A percentile compares a stretch with the other conserved stretches of the same genome.
Conservation (phyloP, 768 basidiomycete genomes). For the Guyanaporus albipodus region DNA sequence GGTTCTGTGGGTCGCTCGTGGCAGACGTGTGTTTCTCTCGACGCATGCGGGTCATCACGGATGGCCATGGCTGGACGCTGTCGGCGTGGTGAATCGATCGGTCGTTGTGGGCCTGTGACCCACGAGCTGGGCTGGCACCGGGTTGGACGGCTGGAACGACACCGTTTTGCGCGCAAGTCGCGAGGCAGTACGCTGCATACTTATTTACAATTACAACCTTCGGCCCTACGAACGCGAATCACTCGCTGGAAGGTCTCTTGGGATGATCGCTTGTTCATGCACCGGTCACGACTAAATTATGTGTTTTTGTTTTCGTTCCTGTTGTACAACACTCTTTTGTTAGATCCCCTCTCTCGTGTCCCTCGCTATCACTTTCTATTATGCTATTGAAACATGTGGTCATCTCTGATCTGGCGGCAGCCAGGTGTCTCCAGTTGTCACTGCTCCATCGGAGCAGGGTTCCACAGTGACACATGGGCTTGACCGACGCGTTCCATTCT, state of each 20-base stretch:
- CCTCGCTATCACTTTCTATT: not conserved
- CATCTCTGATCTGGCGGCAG: no score
- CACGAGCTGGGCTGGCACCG: conserved; percentile 3
- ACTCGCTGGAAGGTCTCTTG: not conserved
- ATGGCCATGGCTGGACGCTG: conserved; percentile 14
- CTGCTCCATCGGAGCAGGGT: no score
- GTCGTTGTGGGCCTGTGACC: conserved; percentile 3
- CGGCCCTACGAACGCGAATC: not conserved
- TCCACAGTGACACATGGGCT: no score
- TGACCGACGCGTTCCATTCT: no score
- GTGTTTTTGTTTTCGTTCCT: conserved; percentile 6
- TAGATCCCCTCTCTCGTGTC: not conserved
- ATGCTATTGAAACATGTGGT: no score
- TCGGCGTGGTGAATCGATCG: not conserved
- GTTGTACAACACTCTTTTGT: conserved; percentile 12
- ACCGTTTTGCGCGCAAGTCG: conserved; percentile 10
- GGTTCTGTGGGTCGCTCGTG: no score
- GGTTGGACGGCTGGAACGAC: not conserved
- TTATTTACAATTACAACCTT: no score
- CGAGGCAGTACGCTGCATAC: not conserved
- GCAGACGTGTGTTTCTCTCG: not conserved
- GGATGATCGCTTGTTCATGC: conserved; percentile 1
- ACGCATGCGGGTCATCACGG: no score
- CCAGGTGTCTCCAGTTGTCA: no score
- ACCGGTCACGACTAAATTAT: conserved; percentile 20